phyloP scores from a whole-genome alignment of 2,329 filamentous ascomycete species.

The Apiospora saccharicola region DNA sequence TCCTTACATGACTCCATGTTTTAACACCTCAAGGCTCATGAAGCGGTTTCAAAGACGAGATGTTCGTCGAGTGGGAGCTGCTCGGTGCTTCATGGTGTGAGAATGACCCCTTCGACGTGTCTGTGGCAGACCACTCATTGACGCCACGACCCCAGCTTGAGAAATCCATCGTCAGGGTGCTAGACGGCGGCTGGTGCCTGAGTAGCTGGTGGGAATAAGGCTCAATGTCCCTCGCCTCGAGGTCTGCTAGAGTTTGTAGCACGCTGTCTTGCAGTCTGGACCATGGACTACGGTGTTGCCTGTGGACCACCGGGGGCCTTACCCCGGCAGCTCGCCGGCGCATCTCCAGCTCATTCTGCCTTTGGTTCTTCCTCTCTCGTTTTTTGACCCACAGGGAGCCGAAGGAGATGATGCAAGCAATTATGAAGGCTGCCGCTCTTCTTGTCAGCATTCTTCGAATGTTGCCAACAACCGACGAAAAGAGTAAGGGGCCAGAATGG shows the following conservation, averaged over 20 bases:
- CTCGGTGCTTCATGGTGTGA: neutral
- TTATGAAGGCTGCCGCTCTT: constrained; percentile 27
- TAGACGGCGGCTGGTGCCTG: neutral
- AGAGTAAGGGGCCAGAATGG: too few species aligned
- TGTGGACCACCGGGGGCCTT: neutral
- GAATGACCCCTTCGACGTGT: neutral
- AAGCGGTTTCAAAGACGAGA: too few species aligned
- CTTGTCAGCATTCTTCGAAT: neutral
- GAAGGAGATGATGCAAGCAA: constrained; percentile 35
- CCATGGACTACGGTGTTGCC: neutral
- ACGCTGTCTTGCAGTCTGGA: neutral
- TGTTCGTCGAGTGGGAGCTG: neutral
- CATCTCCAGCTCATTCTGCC: neutral
- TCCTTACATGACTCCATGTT: too few species aligned
- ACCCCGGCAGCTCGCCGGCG: neutral
- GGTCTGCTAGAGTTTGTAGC: neutral
- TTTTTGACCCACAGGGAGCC: constrained; percentile 32
- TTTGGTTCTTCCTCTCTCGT: constrained; percentile 23
- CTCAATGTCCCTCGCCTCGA: neutral
- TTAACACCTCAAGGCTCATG: too few species aligned
- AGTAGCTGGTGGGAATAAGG: neutral
- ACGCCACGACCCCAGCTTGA: too few species aligned
- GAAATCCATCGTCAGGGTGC: neutral
- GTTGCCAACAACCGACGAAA: too few species aligned
- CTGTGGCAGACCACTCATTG: too few species aligned